Evolutionary conservation across 1,284 basidiomycete species (phyloP), one percentile per base, ranked within the genome.

Genomic region (Mycena sp.): DNA sequence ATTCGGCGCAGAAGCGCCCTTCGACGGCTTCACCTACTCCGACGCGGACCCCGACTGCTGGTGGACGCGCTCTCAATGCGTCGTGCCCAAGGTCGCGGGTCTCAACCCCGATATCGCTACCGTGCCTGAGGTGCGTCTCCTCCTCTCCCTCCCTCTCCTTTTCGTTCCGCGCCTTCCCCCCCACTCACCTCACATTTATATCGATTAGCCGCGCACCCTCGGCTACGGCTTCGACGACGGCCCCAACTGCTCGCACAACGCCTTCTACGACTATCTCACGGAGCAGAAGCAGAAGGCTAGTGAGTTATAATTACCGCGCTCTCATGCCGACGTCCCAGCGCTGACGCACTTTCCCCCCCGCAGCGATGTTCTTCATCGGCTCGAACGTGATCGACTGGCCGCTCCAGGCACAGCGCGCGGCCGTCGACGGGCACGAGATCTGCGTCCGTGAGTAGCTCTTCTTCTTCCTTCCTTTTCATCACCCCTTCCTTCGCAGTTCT

Each of bases 21-120:
- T 60, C 40, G 30, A 35, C 37, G 44, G 58, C 38, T 69, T 59
- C 28, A 64, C 60, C 11, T 77, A 80, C 40, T 21, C 76, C 16
- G 41, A 69, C 0, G 64, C 72, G 6, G 80, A 82, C 23, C 78
- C 77, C 7, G 73, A 80, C 54, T 83, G 80, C 62, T 83, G 81
- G 81, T 84, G 81, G 82, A 81, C 84, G 0, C 80, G 73, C 61
- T 69, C 70, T 40, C 78, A 82, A 37, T 90, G 86, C 75, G 85
- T 81, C 0, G 83, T 82, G 29, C 78, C 80, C 26, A 85, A 80
- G 51, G 16, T 68, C 1, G 0, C 69, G 0, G 74, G 76, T 3
- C 43, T 80, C 0, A 55, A 69, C 0, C 45, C 81, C 0, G 89
- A 90, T 74, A 80, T 87, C 55, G 77, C 81, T 41, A 72, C 67